Conservation (phyloP, 2,329 filamentous ascomycete genomes). For the Colletotrichum lindemuthianum region DNA sequence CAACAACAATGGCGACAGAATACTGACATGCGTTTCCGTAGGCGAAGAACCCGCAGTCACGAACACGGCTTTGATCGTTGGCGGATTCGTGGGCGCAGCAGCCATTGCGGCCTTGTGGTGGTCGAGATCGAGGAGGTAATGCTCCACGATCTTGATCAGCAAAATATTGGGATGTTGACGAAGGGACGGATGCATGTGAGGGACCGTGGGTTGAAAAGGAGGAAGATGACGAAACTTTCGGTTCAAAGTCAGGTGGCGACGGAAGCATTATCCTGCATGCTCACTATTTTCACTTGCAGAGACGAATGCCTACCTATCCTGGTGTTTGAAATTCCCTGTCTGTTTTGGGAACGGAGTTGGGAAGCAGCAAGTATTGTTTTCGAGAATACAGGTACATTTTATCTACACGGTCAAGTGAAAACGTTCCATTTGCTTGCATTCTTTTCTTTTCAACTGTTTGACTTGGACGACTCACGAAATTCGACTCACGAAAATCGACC, state of each 20-base stretch:
- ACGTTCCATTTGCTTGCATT: constrained; percentile 5
- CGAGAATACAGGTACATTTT: too few relatives aligned
- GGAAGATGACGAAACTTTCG: not conserved
- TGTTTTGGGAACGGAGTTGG: constrained; percentile 13
- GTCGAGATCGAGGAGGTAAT: constrained; percentile 1
- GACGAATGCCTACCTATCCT: not conserved
- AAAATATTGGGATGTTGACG: constrained; percentile 2
- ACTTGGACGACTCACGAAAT: too few relatives aligned
- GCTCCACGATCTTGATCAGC: constrained; percentile 3
- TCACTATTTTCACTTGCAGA: not conserved
- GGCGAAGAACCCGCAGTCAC: constrained; percentile 45
- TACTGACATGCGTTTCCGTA: constrained; percentile 12
- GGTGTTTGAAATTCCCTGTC: not conserved
- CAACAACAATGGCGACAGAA: constrained; percentile 36
- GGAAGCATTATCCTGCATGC: constrained; percentile 17
- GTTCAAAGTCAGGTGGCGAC: not conserved
- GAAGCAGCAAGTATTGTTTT: constrained; percentile 5
- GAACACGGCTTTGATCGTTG: constrained; percentile 46
- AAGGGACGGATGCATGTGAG: not conserved
- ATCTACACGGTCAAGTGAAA: too few relatives aligned
- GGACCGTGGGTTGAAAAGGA: not conserved
- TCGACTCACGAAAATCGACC: too few relatives aligned
- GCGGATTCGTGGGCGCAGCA: constrained; percentile 48
- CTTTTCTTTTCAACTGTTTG: constrained; percentile 9
- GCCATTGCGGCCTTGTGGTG: constrained; percentile 43